Base-by-base conservation (phyloP, 2,329 filamentous ascomycete species). In the Paradendryphiella salina region DNA sequence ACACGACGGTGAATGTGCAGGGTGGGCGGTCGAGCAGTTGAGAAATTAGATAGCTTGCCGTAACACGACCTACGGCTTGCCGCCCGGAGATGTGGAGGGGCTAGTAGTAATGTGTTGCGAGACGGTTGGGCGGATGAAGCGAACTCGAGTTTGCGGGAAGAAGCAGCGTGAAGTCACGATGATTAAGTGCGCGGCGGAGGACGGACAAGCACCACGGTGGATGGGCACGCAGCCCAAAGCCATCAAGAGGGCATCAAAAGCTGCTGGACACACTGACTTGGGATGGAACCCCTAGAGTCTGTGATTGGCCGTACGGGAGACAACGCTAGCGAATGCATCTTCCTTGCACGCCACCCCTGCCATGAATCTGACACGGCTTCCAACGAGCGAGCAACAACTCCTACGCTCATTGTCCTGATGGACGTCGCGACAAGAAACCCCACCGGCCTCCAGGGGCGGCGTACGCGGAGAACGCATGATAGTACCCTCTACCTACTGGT, bases 11-110 rank as follows among this genome's bases (percentile, higher is more conserved):
- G 50, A 41, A 41, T 33, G 46, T 36, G 36, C 28, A 26, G 35
- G 40, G 36, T 29, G 46, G 35, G 26, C 50, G 21, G 57, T 54
- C 56, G 55, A 54, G 53, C 36, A 50, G 37, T 26, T 34, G 50
- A 54, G 64, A 68, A 65, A 68, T 68, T 66, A 64, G 63, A 65
- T 61, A 53, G 50, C 57, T 56, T 59, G 39, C 41, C 52, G 52
- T 48, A 52, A 52, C 45, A 52, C 55, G 58, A 60, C 54, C 52
- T 46, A 52, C 55, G 58, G 61, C 52, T 55, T 60, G 60, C 60
- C 57, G 55, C 48, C 50, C 46, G 50, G 50, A 41, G 59, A 59
- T 59, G 53, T 61, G 52, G 61, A 61, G 57, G 61, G 59, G 61
- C 47, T 57, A 46, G 36, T 17, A 38, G 35, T 29, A 50, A 40